These are phyloP conservation scores for Drechslera avenae DNA, from an alignment of 2,329 filamentous ascomycete genomes.

Conservation along the genomic window DNA sequence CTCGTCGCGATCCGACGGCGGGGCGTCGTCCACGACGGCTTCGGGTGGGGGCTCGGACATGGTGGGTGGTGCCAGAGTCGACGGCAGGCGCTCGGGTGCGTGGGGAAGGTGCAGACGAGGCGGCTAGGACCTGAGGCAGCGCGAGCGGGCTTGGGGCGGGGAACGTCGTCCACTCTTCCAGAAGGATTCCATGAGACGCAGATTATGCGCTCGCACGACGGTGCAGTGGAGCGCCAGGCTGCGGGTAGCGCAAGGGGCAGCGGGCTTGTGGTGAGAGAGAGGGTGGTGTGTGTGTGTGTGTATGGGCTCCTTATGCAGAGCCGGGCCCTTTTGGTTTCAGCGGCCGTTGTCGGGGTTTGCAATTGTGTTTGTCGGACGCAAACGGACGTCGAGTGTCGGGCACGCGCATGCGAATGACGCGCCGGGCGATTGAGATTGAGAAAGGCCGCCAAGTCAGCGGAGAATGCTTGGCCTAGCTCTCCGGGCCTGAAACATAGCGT, in stretches of 20 bases:
- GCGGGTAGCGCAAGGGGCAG: conserved; percentile 6
- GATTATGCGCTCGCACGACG: conserved; percentile 22
- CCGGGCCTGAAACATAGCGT: conserved; percentile 36
- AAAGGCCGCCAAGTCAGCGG: conserved; percentile 17
- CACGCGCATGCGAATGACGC: conserved; percentile 22
- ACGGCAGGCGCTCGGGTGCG: conserved; percentile 4
- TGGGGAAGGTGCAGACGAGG: conserved; percentile 35
- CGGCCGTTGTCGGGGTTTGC: conserved; percentile 11
- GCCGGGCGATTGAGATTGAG: conserved; percentile 14
- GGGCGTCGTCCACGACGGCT: conserved; percentile 14
- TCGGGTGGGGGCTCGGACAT: conserved; percentile 26
- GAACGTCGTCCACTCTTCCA: conserved; percentile 25
- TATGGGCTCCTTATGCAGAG: conserved; percentile 12
- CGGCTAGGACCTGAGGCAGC: conserved; percentile 25
- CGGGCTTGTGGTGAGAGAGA: conserved; percentile 5
- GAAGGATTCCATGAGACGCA: conserved; percentile 30
- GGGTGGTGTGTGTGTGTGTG: too few relatives aligned
- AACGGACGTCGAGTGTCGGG: not conserved
- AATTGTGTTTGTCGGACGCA: not conserved
- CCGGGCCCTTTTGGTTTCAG: conserved; percentile 30
- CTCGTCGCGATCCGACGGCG: conserved; percentile 22
- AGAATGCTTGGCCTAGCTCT: conserved; percentile 10
- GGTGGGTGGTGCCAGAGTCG: conserved; percentile 1
- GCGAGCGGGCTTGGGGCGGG: conserved; percentile 24
- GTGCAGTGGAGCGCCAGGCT: conserved; percentile 11